Evolutionary conservation across 129 eudicot species (phyloP).

Genomic region (Flaveria brownii): DNA sequence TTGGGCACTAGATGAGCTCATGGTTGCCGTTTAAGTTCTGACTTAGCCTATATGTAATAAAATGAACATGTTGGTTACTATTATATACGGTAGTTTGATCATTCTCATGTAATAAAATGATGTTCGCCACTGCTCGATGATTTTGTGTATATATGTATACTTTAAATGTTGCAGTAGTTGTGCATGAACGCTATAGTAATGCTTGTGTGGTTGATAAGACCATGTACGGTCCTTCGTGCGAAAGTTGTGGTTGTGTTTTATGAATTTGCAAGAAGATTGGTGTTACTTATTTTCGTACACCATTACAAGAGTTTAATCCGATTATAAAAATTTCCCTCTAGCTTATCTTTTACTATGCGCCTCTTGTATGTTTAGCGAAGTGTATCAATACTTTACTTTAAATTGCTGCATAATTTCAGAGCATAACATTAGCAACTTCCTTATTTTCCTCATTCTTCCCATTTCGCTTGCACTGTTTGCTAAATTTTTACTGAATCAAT

Average conservation of each 20-base stretch:
- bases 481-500: no score
- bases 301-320: no score
- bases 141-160: not conserved
- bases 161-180: conserved; percentile 7
- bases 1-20: conserved; percentile 35
- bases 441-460: no score
- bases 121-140: not conserved
- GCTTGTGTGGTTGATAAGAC: conserved; percentile 8
- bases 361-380: no score
- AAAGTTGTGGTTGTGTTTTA: conserved; percentile 9
- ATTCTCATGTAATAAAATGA: not conserved
- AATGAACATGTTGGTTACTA: not conserved
- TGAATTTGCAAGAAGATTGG: not conserved
- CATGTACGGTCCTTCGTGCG: not conserved
- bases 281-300: no score
- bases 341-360: no score
- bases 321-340: no score
- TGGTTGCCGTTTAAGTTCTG: not conserved
- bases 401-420: no score
- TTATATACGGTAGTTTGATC: not conserved
- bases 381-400: no score
- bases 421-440: no score
- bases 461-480: no score
- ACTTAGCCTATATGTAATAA: not conserved
- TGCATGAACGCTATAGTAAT: conserved; percentile 19